Percentiles rank a stretch among this genome's conserved stretches.
Evolutionary conservation across 2,329 filamentous ascomycete species (phyloP).

Genomic region (Pseudonectria foliicola): DNA sequence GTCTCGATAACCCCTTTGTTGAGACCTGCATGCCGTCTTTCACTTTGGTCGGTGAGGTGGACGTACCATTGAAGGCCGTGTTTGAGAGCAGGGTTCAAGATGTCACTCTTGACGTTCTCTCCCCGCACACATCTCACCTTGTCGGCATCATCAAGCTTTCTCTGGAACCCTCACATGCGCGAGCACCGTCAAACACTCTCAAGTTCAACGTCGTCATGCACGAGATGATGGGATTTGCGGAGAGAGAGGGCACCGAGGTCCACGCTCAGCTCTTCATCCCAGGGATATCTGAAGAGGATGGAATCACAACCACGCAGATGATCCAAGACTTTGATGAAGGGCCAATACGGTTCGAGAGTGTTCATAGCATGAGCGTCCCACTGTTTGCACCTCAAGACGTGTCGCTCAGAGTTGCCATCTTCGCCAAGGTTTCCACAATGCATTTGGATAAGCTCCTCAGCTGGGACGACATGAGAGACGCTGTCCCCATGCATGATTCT

Average conservation of each 20-base stretch:
- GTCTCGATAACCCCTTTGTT: slow-evolving; percentile 85
- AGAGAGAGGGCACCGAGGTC: slow-evolving; percentile 90
- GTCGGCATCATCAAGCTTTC: slow-evolving; percentile 87
- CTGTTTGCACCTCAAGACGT: slow-evolving; percentile 64
- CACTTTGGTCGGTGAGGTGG: slow-evolving; percentile 84
- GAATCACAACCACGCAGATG: slow-evolving; percentile 92
- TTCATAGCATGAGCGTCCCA: slow-evolving; percentile 94
- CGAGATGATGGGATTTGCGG: slow-evolving; percentile 87
- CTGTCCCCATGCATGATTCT: slow-evolving; percentile 49
- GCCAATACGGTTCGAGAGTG: slow-evolving; percentile 88
- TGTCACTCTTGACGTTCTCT: slow-evolving; percentile 83
- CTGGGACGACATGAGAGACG: slow-evolving; percentile 97
- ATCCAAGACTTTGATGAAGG: slow-evolving; percentile 91
- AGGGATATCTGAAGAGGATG: slow-evolving; percentile 80
- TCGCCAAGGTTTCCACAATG: slow-evolving; percentile 84
- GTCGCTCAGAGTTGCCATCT: slow-evolving; percentile 78
- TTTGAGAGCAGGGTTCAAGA: slow-evolving; percentile 94
- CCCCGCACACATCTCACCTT: slow-evolving; percentile 84
- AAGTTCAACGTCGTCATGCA: slow-evolving; percentile 99
- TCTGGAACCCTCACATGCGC: slow-evolving; percentile 85
- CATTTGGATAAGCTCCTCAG: slow-evolving; percentile 95
- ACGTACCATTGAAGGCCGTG: slow-evolving; percentile 85
- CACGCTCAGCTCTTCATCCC: slow-evolving; percentile 97
- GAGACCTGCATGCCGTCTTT: slow-evolving; percentile 89
- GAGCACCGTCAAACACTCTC: slow-evolving; percentile 82